phyloP scores from a whole-genome alignment of 2,329 filamentous ascomycete species.

The Aspergillus felis region DNA sequence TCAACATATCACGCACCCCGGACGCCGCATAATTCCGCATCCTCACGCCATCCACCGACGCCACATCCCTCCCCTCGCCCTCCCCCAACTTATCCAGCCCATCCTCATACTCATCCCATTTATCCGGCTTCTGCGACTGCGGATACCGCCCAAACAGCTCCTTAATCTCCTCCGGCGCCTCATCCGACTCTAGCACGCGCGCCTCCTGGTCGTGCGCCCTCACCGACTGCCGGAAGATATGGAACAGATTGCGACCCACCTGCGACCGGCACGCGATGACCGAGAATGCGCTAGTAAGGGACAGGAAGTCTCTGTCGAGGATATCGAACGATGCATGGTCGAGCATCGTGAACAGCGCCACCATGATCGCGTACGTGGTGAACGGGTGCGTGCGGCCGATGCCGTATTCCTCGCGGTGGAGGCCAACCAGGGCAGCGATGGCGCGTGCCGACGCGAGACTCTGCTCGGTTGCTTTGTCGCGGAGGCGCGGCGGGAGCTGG shows the following conservation, averaged over 20 bases:
- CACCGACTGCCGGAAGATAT: constrained; percentile 24
- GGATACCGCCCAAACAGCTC: constrained; percentile 13
- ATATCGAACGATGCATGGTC: constrained; percentile 18
- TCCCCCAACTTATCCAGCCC: constrained; percentile 9
- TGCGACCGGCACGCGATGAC: constrained; percentile 22
- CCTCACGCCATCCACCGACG: too few species aligned
- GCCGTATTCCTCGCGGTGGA: constrained; percentile 21
- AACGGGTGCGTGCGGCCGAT: constrained; percentile 25
- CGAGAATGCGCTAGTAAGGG: constrained; percentile 21
- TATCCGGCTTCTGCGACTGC: background rate
- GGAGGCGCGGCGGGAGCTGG: background rate
- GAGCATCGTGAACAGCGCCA: constrained; percentile 23
- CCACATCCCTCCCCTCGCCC: background rate
- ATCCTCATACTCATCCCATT: constrained; percentile 10
- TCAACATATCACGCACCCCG: constrained; percentile 20
- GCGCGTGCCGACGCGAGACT: constrained; percentile 17
- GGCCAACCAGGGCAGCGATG: constrained; percentile 19
- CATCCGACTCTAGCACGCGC: constrained; percentile 5
- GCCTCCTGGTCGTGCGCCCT: constrained; percentile 13
- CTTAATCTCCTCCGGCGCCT: constrained; percentile 13
- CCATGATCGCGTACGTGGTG: constrained; percentile 23
- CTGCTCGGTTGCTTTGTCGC: constrained; percentile 5
- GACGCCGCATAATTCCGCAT: background rate
- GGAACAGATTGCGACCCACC: constrained; percentile 21
- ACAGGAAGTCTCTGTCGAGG: constrained; percentile 22